These are phyloP conservation scores for Monoraphidium neglectum DNA, from an alignment of 139 green algal species.

Conservation along the genomic window DNA sequence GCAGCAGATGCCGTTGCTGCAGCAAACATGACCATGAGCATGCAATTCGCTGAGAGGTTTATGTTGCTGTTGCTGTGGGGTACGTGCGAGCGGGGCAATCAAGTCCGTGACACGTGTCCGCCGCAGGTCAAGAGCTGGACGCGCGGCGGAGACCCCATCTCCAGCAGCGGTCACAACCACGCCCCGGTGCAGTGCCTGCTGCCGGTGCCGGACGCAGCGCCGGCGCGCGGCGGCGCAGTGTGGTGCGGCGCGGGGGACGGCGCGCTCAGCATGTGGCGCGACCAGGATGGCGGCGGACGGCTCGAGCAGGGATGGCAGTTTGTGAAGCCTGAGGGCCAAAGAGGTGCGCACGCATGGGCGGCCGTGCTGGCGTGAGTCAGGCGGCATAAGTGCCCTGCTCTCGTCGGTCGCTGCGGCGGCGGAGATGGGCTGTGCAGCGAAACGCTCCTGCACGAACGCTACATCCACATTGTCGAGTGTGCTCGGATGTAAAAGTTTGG, in stretches of 20 bases:
- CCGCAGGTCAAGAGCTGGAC: constrained; percentile 33
- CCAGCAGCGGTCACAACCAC: constrained; percentile 24
- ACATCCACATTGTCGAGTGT: too few species aligned
- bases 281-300: not conserved
- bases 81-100: too few species aligned
- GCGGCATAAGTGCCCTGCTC: not conserved
- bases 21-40: too few species aligned
- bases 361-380: too few species aligned
- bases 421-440: too few species aligned
- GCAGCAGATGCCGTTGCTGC: too few species aligned
- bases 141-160: constrained; percentile 15
- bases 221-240: not conserved
- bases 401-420: too few species aligned
- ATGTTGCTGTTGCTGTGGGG: too few species aligned
- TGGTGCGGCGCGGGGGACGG: constrained; percentile 30
- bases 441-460: too few species aligned
- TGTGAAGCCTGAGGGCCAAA: not conserved
- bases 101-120: not conserved
- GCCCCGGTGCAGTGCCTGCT: constrained; percentile 11
- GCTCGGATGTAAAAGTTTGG: too few species aligned
- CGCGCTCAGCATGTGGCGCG: constrained; percentile 12
- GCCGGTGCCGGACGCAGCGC: not conserved
- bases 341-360: not conserved
- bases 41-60: too few species aligned
- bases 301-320: constrained; percentile 11